A percentile compares a stretch with the other conserved stretches of the same genome.
These are phyloP conservation scores for Brasenia schreberi DNA, from an alignment of 164 flowering plant genomes.

Conservation along the genomic window DNA sequence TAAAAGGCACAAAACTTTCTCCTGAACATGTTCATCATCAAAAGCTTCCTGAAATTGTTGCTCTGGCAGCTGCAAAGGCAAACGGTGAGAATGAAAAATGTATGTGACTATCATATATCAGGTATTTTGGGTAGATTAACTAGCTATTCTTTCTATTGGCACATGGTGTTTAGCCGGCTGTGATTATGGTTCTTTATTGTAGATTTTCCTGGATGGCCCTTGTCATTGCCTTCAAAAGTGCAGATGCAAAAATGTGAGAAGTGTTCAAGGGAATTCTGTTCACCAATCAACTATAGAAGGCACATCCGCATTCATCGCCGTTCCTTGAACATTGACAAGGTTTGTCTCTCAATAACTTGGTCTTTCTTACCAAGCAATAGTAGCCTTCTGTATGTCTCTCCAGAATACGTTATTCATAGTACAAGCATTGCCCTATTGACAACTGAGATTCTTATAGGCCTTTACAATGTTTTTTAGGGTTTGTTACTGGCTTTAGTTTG, in stretches of 20 bases:
- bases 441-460: too few species aligned
- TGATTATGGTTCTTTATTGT: constrained; percentile 5
- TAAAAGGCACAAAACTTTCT: constrained; percentile 19
- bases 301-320: constrained; percentile 78
- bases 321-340: constrained; percentile 61
- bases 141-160: constrained; percentile 11
- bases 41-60: constrained; percentile 25
- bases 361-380: too few species aligned
- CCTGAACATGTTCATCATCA: constrained; percentile 24
- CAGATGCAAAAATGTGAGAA: constrained; percentile 88
- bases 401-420: too few species aligned
- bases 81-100: constrained; percentile 25
- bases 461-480: too few species aligned
- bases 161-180: neutral
- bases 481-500: too few species aligned
- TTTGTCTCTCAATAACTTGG: constrained; percentile 6
- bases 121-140: constrained; percentile 20
- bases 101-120: constrained; percentile 21
- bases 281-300: constrained; percentile 68
- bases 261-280: constrained; percentile 72
- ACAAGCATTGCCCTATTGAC: too few species aligned
- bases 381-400: too few species aligned
- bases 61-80: constrained; percentile 25
- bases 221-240: constrained; percentile 60
- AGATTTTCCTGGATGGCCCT: constrained; percentile 83